A percentile compares a stretch with the other conserved stretches of the same genome.
Evolutionary conservation across 495 filamentous ascomycete genomes (phyloP).

Genomic region (Xylaria sp.): DNA sequence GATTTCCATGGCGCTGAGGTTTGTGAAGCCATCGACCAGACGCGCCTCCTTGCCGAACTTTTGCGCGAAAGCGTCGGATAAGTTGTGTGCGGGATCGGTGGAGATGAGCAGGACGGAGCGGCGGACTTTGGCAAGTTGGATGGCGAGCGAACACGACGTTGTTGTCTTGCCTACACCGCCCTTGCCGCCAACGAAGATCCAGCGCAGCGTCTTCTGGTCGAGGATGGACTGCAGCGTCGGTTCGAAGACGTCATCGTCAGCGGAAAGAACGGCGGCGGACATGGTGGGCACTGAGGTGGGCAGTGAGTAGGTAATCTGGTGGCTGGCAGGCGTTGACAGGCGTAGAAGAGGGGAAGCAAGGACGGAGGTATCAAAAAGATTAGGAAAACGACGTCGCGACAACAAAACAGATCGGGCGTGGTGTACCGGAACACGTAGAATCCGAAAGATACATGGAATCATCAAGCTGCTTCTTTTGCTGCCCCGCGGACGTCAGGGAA

Average conservation of each 20-base stretch:
- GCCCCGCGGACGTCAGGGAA: slow-evolving; percentile 6
- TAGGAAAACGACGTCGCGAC: neutral
- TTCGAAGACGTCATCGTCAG: slow-evolving; percentile 81
- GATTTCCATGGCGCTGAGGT: slow-evolving; percentile 99
- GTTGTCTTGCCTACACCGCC: slow-evolving; percentile 99
- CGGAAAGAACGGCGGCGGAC: slow-evolving; percentile 70
- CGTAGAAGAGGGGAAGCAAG: neutral
- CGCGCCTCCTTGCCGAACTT: slow-evolving; percentile 99
- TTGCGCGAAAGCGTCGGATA: slow-evolving; percentile 96
- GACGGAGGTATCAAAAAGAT: neutral
- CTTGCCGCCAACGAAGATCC: slow-evolving; percentile 99
- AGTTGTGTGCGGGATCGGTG: slow-evolving; percentile 97
- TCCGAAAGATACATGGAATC: slow-evolving; percentile 33
- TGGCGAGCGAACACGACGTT: slow-evolving; percentile 95
- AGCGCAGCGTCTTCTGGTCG: slow-evolving; percentile 91
- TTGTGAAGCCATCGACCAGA: slow-evolving; percentile 87
- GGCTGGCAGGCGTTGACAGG: slow-evolving; percentile 2
- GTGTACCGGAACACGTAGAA: slow-evolving; percentile 23
- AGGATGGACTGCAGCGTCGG: slow-evolving; percentile 93
- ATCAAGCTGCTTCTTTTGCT: slow-evolving; percentile 29
- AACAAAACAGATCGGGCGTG: neutral
- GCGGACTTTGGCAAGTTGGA: slow-evolving; percentile 96
- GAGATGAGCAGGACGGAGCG: slow-evolving; percentile 96
- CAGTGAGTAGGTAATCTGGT: neutral
- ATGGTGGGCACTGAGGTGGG: slow-evolving; percentile 51